Conservation (phyloP, 2,329 filamentous ascomycete species). For the Xylogone sp. region DNA sequence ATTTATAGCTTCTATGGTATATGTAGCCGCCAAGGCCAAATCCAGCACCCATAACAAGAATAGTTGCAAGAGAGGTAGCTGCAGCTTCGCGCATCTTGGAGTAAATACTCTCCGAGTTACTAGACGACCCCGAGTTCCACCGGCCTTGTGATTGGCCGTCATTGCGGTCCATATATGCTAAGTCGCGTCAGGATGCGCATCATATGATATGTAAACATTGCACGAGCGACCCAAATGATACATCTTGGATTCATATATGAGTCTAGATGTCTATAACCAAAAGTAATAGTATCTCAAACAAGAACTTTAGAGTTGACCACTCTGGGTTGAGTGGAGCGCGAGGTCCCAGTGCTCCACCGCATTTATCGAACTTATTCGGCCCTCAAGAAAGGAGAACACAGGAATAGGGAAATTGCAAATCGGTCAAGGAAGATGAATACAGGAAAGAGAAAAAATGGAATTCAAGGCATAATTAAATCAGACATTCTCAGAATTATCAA, state of each 20-base stretch:
- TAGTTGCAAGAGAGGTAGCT: conserved; percentile 71
- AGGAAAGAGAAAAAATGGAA: not conserved
- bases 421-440: not conserved
- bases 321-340: too few species aligned
- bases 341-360: too few species aligned
- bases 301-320: too few species aligned
- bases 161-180: not conserved
- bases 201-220: too few species aligned
- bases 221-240: too few species aligned
- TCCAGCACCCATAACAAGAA: conserved; percentile 64
- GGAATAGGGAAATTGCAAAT: not conserved
- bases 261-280: too few species aligned
- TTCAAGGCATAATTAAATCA: not conserved
- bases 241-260: too few species aligned
- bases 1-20: conserved; percentile 85
- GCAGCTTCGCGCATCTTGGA: conserved; percentile 70
- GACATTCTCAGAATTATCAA: not conserved
- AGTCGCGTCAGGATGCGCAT: not conserved
- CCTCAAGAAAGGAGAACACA: too few species aligned
- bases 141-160: not conserved
- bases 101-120: conserved; percentile 14
- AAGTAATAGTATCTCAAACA: too few species aligned
- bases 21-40: conserved; percentile 67
- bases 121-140: conserved; percentile 2
- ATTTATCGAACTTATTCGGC: too few species aligned